Evolutionary conservation across 1,284 basidiomycete species (phyloP), one percentile per base, ranked within the genome.

Genomic region (Mycena citricolor): DNA sequence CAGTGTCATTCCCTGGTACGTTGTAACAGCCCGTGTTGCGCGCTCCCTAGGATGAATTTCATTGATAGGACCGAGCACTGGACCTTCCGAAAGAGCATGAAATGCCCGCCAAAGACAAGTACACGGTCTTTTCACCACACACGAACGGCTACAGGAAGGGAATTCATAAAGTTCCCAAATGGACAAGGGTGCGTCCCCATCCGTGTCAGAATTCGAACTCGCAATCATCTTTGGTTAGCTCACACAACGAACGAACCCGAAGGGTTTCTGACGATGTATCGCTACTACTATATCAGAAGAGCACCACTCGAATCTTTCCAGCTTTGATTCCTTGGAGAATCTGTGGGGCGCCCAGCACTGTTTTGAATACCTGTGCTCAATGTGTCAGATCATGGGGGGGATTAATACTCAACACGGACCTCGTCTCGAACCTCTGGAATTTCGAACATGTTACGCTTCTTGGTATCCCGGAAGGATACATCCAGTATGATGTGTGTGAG

Each of bases 101-200:
- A 63, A 94, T 94, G 92, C 73, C 71, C 12, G 70, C 92, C 1
- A 77, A 76, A 66, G 94, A 99, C 73, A 99, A 99, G 68, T 99
- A 98, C 71, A 97, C 94, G 0, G 83, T 89, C 14, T 99, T 94
- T 67, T 84, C 79, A 41, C 74, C 80, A 16, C 83, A 79, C 39
- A 71, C 71, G 6, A 70, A 65, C 48, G 86, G 86, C 5, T 99
- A 94, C 68, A 74, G 95, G 37, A 99, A 99, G 63, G 86, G 89
- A 16, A 89, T 97, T 32, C 95, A 99, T 70, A 97, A 97, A 64
- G 90, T 97, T 22, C 93, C 92, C 16, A 94, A 95, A 62, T 95
- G 86, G 79, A 95, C 93, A 47, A 76, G 90, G 65, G 92, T 94
- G 58, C 52, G 87, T 72, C 17, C 16, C 8, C 35, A 14, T 32